A percentile compares a stretch with the other conserved stretches of the same genome.
Conservation (phyloP, 2,329 filamentous ascomycete species). For the Arthroderma sp. region DNA sequence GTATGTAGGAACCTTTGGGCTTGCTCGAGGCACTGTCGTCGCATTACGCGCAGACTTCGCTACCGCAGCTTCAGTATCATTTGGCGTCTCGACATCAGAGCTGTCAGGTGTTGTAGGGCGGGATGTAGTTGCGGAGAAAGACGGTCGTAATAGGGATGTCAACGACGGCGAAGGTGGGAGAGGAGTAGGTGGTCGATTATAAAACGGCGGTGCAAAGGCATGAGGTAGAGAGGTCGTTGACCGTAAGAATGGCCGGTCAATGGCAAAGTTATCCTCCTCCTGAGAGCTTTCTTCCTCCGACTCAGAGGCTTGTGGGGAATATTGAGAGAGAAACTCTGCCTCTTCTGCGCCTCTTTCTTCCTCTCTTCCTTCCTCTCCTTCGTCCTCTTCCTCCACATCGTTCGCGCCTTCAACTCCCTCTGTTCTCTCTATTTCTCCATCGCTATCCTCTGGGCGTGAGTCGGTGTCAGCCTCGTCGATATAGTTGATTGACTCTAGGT, state of each 20-base stretch:
- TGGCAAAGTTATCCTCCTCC: slow-evolving; percentile 22
- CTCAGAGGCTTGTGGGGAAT: slow-evolving; percentile 14
- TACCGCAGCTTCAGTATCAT: slow-evolving; percentile 49
- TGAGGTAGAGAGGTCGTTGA: slow-evolving; percentile 33
- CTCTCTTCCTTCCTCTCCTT: slow-evolving; percentile 23
- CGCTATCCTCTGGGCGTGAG: slow-evolving; percentile 1
- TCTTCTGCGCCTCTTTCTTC: slow-evolving; percentile 21
- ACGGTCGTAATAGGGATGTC: slow-evolving; percentile 72
- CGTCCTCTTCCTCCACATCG: slow-evolving; percentile 16
- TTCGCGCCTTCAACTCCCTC: slow-evolving; percentile 15
- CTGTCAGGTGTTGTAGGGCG: slow-evolving; percentile 88
- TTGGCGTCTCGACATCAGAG: slow-evolving; percentile 65
- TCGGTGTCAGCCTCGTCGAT: background rate
- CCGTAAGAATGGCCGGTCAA: slow-evolving; percentile 30
- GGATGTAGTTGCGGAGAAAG: slow-evolving; percentile 56
- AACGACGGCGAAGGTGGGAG: slow-evolving; percentile 84
- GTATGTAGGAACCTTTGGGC: slow-evolving; percentile 93
- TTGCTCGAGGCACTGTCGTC: slow-evolving; percentile 64
- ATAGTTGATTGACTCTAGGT: slow-evolving; percentile 4
- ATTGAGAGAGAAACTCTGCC: slow-evolving; percentile 37
- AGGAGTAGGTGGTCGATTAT: slow-evolving; percentile 90
- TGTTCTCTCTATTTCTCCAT: slow-evolving; percentile 22
- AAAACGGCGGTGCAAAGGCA: slow-evolving; percentile 72
- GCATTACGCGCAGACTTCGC: slow-evolving; percentile 48
- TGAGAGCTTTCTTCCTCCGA: slow-evolving; percentile 15